Conservation (phyloP, 2,329 filamentous ascomycete species). For the Alternaria metachromatica region DNA sequence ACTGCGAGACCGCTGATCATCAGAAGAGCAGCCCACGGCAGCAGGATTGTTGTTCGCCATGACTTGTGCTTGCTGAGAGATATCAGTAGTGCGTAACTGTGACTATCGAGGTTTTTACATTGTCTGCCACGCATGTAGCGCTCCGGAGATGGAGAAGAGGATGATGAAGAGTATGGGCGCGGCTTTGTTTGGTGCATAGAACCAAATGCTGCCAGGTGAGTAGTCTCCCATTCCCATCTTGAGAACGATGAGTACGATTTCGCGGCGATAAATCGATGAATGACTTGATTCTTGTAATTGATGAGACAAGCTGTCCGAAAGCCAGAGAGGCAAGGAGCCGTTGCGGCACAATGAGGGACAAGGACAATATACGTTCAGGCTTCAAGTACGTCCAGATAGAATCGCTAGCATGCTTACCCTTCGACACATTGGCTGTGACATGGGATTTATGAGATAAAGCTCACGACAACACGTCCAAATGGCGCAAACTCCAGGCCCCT, state of each 20-base stretch:
- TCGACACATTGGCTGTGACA: accelerated
- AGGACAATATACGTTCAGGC: not conserved
- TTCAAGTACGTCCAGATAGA: not conserved
- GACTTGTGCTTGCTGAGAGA: conserved; percentile 60
- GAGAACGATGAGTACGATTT: not conserved
- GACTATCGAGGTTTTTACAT: conserved; percentile 52
- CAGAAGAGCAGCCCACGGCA: conserved; percentile 61
- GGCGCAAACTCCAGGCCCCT: not conserved
- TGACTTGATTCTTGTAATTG: not conserved
- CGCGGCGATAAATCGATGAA: accelerated
- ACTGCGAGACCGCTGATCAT: conserved; percentile 64
- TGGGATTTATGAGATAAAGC: not conserved
- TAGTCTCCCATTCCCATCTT: conserved; percentile 45
- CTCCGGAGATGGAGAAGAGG: conserved; percentile 55
- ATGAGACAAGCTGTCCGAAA: not conserved
- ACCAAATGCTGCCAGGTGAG: conserved; percentile 45
- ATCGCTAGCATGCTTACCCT: not conserved
- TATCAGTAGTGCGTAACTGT: not conserved
- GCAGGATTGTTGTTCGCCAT: conserved; percentile 63
- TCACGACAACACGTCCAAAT: not conserved
- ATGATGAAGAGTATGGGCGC: conserved; percentile 62
- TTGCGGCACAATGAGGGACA: not conserved
- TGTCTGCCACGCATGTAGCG: conserved; percentile 63
- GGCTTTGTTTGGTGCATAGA: conserved; percentile 62
- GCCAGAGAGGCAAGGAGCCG: not conserved